Evolutionary conservation across 345 rosid genomes (phyloP), one percentile per base, ranked within the genome.

Genomic region (Euphorbia tirucalli): DNA sequence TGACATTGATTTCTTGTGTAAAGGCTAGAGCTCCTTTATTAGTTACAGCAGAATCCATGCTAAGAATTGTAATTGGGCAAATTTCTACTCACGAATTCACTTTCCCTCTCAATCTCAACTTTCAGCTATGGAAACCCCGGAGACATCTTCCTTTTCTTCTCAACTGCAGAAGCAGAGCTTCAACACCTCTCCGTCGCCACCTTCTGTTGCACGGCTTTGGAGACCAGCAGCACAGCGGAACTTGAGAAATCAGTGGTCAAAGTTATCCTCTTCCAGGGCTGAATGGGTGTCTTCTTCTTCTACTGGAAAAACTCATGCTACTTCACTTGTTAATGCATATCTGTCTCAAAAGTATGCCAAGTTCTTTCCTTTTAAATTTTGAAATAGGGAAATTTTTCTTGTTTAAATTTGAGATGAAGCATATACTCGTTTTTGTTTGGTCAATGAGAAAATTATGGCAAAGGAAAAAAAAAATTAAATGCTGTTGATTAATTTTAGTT

Each of bases 231-330:
- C 99, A 24, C 97, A 90, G 83, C 80, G 96, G 10, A 92, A 92
- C 74, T 75, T 95, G 52, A 84, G 97, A 75, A 92, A 95, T 69
- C 97, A 92, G 41, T 95, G 99, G 99, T 87, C 97, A 54, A 89
- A 85, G 67, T 60, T 95, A 67, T 82, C 87, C 4, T 82, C 85
- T 16, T 77, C 16, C 66, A 81, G 87, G 66, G 81, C 88, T 58
- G 78, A 84, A 41, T 95, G 97, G 99, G 39, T 73, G 68, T 77
- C 86, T 31, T 77, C 89, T 68, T 83, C 84, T 61, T 83, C 92
- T 57, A 27, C 54, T 19, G 97, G 87, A 30, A 88, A 89, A 76
- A 76, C 93, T 39, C 89, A 86, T 74, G 96, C 97, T 41, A 92
- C 88, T 72, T 82, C 89, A 25, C 91, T 95, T n/a, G 88, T 90